Conservation (phyloP, 2,329 filamentous ascomycete species). For the Phialemoniopsis sp. region DNA sequence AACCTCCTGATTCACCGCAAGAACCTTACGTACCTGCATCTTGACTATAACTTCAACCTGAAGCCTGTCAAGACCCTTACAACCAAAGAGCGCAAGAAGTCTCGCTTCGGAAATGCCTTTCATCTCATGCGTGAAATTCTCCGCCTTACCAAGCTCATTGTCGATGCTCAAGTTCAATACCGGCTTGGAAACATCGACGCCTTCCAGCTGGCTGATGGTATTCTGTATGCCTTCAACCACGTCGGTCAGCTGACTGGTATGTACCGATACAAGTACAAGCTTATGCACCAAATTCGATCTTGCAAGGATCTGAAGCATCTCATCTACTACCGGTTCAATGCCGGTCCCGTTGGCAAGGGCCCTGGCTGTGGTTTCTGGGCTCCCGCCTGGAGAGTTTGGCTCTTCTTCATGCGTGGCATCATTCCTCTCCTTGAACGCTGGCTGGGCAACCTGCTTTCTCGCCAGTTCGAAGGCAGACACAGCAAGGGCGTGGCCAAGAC, state of each 20-base stretch:
- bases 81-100: slow-evolving; percentile 99
- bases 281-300: slow-evolving; percentile 99
- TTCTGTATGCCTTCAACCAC: slow-evolving; percentile 99
- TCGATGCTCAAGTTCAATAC: slow-evolving; percentile 97
- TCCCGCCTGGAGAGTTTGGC: slow-evolving; percentile 96
- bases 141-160: slow-evolving; percentile 92
- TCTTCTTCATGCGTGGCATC: slow-evolving; percentile 98
- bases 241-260: slow-evolving; percentile 97
- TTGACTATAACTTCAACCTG: slow-evolving; percentile 99
- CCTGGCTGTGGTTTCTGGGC: slow-evolving; percentile 99
- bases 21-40: slow-evolving; percentile 95
- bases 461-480: slow-evolving; percentile 96
- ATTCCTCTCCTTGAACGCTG: slow-evolving; percentile 95
- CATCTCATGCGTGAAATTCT: slow-evolving; percentile 98
- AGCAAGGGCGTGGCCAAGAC: slow-evolving; percentile 99
- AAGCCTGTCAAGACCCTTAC: slow-evolving; percentile 98
- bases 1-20: slow-evolving; percentile 97
- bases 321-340: slow-evolving; percentile 98
- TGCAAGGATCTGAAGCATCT: slow-evolving; percentile 99
- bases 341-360: slow-evolving; percentile 92
- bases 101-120: slow-evolving; percentile 97
- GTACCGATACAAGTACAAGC: slow-evolving; percentile 99
- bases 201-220: slow-evolving; percentile 96
- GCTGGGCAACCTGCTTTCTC: slow-evolving; percentile 93
- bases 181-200: slow-evolving; percentile 96